phyloP scores from a whole-genome alignment of 805 yeast species.

The Candida manassasensis region DNA sequence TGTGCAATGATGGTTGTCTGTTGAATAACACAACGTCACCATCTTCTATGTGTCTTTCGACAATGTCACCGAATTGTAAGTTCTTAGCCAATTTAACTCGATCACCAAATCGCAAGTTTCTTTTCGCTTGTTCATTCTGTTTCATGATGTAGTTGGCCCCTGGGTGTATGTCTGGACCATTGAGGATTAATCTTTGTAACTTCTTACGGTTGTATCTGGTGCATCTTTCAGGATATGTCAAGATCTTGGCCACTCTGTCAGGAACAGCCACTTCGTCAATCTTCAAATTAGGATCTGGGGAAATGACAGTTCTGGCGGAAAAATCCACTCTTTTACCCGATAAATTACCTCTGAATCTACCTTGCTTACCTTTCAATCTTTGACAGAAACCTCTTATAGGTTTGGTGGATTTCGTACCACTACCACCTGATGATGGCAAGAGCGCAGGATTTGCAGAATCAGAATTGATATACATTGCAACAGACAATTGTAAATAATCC shows the following conservation, averaged over 20 bases:
- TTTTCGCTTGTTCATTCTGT: constrained; percentile 76
- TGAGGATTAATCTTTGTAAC: constrained; percentile 65
- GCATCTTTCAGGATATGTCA: constrained; percentile 94
- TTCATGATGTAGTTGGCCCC: constrained; percentile 93
- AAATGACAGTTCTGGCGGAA: constrained; percentile 96
- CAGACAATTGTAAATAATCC: constrained; percentile 93
- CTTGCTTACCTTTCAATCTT: constrained; percentile 96
- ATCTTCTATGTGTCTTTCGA: constrained; percentile 95
- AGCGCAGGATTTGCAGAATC: constrained; percentile 84
- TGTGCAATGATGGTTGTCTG: constrained; percentile 95
- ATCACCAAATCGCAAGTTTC: constrained; percentile 88
- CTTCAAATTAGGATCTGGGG: constrained; percentile 94
- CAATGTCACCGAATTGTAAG: constrained; percentile 82
- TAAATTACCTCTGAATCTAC: constrained; percentile 95
- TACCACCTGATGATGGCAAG: constrained; percentile 62
- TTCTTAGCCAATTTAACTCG: constrained; percentile 69
- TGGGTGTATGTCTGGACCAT: constrained; percentile 88
- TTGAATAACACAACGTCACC: constrained; percentile 95
- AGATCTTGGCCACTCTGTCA: constrained; percentile 88
- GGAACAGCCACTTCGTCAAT: constrained; percentile 99
- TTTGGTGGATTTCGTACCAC: constrained; percentile 48
- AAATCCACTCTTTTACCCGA: constrained; percentile 99
- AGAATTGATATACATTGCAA: constrained; percentile 95
- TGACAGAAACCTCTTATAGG: constrained; percentile 96
- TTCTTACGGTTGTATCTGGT: constrained; percentile 82